Base-by-base conservation (phyloP, 2,329 filamentous ascomycete species). In the Periconia macrospinosa region DNA sequence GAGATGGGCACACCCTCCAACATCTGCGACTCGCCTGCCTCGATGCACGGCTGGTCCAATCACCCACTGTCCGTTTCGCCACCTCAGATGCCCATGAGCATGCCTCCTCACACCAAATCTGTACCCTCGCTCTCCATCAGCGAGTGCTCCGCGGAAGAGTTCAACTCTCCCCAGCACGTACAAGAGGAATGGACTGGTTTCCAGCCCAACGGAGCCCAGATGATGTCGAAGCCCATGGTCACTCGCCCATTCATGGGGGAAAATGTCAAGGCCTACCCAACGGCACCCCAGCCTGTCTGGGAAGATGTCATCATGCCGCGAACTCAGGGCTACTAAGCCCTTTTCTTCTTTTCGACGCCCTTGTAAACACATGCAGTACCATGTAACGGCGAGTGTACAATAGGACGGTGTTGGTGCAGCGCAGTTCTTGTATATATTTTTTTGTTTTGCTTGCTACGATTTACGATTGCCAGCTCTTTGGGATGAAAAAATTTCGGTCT, bases 111-210 rank as follows among this genome's bases (percentile, higher is more conserved):
- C 45, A 53, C 50, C 19, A 37, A 58, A 17, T 57, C 46, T 37
- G 59, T 67, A 5, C 63, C 66, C 35, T 65, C 65, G 40, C 54
- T 67, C 14, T 64, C 63, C 10, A 56, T 66, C 15, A 66, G 64
- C 56, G 67, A 69, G 33, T 59, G 56, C 48, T 68, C 66, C 10
- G 48, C 57, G 10, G 63, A 63, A 10, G 65, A 68, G 18, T 62
- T 55, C 41, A 57, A 64, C 44, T 62, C 64, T 10, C 58, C 64
- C 2, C 50, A 50, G 41, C 65, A 71, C 14, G 73, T 75, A 35
- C 78, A 78, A 47, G 76, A 80, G 15, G 75, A 75, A 11, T 82
- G 80, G 79, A 71, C 72, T 11, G 75, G 71, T 30, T 81, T 80
- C 61, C 73, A 75, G 45, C 79, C 78, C 60, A 75, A 73, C 35